Evolutionary conservation across 495 filamentous ascomycete genomes (phyloP), one percentile per base, ranked within the genome.

Genomic region (Lophiostoma macrostomum): DNA sequence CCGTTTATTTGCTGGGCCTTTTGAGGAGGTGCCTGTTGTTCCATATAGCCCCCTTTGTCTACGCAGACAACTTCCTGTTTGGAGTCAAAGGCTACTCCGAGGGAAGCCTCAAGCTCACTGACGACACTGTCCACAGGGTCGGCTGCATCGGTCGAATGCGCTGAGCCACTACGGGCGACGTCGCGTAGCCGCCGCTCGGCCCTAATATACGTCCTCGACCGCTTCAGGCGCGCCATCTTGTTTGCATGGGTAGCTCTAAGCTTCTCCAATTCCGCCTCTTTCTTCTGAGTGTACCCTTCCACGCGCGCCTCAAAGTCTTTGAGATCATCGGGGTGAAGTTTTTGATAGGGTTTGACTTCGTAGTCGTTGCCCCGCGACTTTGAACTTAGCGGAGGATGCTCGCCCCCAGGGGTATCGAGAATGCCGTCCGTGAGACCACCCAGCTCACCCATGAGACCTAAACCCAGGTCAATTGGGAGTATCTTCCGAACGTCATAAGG

Each of bases 401-500:
- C 16, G 40, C 22, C 60, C 11, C 67, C 68, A 16, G 81, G 75
- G 1, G 83, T 77, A 65, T 90, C 83, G 36, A 81, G 81, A 37
- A 96, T 83, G 11, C 88, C 91, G 10, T 80, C 80, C 0, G 93
- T 96, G 13, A 98, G 73, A 1, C 76, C 74, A 32, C 86, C 82
- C 12, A 98, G 81, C 66, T 90, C 87, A 11, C 93, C 93, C 65
- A 86, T 88, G 5, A 90, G 79, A 4, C 93, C 93, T 3, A 96
- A 70, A 0, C 90, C 90, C 7, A 97, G 77, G 62, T 96, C 90
- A 2, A 88, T 79, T 4, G 90, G 88, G n/a, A 82, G 80, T 38
- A 98, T 91, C 59, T 93, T 86, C 19, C 76, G 75, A 49, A 88
- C 87, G 14, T 83, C 74, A 58, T 91, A 96, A 0, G 90, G 88